Evolutionary conservation across 2,329 filamentous ascomycete genomes (phyloP), one percentile per base, ranked within the genome.

Genomic region (Aureobasidium sp.): DNA sequence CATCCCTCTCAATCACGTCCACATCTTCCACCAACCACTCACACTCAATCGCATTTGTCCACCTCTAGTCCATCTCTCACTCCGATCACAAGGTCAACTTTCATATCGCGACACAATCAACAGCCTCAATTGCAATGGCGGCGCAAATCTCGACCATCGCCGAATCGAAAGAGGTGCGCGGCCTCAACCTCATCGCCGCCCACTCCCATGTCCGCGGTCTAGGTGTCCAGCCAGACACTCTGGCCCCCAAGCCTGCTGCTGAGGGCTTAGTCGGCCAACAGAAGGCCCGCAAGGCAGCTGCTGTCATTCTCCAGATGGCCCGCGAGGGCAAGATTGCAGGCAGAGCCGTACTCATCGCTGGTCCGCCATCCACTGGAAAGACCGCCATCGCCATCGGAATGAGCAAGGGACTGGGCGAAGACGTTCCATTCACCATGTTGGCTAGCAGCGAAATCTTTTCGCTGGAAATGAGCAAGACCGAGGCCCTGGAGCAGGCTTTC

Each of bases 381-480:
- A 99, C 94, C 0, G 94, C 94, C 52, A 96, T 99, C 69, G 94
- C 94, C 57, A 97, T 97, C 89, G 94, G 92, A 53, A 97, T 99
- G 92, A 89, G 94, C 40, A 94, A 99, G 75, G 96, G 92, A 33
- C 84, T 99, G 58, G 94, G 93, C 49, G 78, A 91, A 53, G 94
- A 99, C 74, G 92, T 97, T 1, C 94, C 94, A 4, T 99, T 99
- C 75, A 99, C 94, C 24, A 92, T 91, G 77, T 87, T 97, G 66
- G 91, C 94, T 47, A 91, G 92, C 15, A 96, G 92, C 63, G 94
- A 99, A 75, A 97, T 99, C 71, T 99, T 97, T 79, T 97, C 92
- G 29, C 84, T 97, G 71, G 94, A 99, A 77, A 97, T 99, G 93
- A 96, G 91, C 70, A 99, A 99, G 80, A 99, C 94, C 40, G 94